Percentiles rank a stretch among this genome's conserved stretches.
phyloP scores from a whole-genome alignment of 1,139 yeast species.

The Lodderomyces orthopsilosis region DNA sequence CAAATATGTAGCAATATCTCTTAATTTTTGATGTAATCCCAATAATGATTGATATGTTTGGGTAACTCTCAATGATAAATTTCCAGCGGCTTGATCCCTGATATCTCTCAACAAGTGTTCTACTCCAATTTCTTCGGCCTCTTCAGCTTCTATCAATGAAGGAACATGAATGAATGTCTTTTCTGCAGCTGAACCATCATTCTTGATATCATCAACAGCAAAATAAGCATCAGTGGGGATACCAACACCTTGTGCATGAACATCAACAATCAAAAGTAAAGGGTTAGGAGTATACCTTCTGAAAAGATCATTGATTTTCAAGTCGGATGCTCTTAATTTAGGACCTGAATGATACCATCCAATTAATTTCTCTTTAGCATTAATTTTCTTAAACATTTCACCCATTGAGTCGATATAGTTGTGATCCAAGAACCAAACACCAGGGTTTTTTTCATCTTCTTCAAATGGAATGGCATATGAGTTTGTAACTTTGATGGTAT shows the following conservation, averaged over 20 bases:
- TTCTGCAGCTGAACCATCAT: conserved; percentile 94
- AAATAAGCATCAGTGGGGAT: conserved; percentile 95
- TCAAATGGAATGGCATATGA: conserved; percentile 92
- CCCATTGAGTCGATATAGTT: conserved; percentile 95
- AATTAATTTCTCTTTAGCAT: conserved; percentile 90
- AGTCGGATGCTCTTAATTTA: conserved; percentile 80
- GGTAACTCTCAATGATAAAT: conserved; percentile 80
- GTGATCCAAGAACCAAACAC: conserved; percentile 98
- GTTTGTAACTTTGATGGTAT: conserved; percentile 65
- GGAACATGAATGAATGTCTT: conserved; percentile 93
- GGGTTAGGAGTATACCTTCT: conserved; percentile 84
- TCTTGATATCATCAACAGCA: conserved; percentile 93
- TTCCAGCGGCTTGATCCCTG: conserved; percentile 95
- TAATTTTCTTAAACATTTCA: conserved; percentile 95
- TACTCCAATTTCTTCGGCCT: conserved; percentile 98
- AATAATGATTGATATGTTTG: conserved; percentile 85
- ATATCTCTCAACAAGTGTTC: conserved; percentile 93
- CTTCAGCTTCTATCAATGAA: conserved; percentile 92
- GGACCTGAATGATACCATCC: conserved; percentile 99
- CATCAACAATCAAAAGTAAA: conserved; percentile 85
- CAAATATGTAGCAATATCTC: conserved; percentile 77
- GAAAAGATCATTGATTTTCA: conserved; percentile 85
- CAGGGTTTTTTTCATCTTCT: conserved; percentile 88
- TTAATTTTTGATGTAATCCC: conserved; percentile 78
- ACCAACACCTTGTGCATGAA: conserved; percentile 76